phyloP scores from a whole-genome alignment of 495 filamentous ascomycete species.

The Friedmanniomyces endolithicus region DNA sequence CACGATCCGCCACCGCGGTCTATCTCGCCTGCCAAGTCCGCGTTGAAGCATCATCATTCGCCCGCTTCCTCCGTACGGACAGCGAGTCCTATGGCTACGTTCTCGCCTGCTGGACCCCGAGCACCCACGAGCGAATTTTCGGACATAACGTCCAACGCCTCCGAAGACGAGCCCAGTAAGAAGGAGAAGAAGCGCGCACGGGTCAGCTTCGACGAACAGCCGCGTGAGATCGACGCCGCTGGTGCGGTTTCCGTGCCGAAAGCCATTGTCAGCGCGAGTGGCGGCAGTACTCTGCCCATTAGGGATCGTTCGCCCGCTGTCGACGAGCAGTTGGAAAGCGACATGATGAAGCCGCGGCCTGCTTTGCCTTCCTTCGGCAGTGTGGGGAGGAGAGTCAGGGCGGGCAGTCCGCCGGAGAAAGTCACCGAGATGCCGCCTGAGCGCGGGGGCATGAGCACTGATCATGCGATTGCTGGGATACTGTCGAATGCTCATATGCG shows the following conservation, averaged over 20 bases:
- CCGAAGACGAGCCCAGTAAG: slow-evolving; percentile 39
- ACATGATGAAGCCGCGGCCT: slow-evolving; percentile 60
- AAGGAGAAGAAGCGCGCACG: slow-evolving; percentile 55
- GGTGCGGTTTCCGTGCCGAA: slow-evolving; percentile 24
- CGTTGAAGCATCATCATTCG: slow-evolving; percentile 50
- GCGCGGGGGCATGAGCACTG: slow-evolving; percentile 42
- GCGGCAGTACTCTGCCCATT: neutral
- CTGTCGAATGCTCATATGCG: slow-evolving; percentile 40
- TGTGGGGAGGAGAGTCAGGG: slow-evolving; percentile 32
- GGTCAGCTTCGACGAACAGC: slow-evolving; percentile 78
- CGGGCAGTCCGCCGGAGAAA: slow-evolving; percentile 25
- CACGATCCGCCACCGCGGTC: slow-evolving; percentile 73
- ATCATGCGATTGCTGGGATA: slow-evolving; percentile 50
- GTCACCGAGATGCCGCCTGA: slow-evolving; percentile 30
- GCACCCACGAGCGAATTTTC: slow-evolving; percentile 46
- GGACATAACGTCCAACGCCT: slow-evolving; percentile 44
- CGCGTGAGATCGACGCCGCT: slow-evolving; percentile 49
- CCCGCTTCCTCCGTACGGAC: slow-evolving; percentile 30
- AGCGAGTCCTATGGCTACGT: slow-evolving; percentile 21
- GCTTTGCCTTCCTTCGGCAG: slow-evolving; percentile 77
- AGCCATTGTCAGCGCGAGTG: neutral
- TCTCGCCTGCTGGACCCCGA: slow-evolving; percentile 17
- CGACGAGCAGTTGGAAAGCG: slow-evolving; percentile 45
- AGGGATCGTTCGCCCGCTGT: slow-evolving; percentile 3
- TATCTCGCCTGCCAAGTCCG: slow-evolving; percentile 75